Percentiles rank a stretch among this genome's conserved stretches.
These are phyloP conservation scores for Agarophyton chilense DNA, from an alignment of 23 red algal genomes.

Conservation along the genomic window DNA sequence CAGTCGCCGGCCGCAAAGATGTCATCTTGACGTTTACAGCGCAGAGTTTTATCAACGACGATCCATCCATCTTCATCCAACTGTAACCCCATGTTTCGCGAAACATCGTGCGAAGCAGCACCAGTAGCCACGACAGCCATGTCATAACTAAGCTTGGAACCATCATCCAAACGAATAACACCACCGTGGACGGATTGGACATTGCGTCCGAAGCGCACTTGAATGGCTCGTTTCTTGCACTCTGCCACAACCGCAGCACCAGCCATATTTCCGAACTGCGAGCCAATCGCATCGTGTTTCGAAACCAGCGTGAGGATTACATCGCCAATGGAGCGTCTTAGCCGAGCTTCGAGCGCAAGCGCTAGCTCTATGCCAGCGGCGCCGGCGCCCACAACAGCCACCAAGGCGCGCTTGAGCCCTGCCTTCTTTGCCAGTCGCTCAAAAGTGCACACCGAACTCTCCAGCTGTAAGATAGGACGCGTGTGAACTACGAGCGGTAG, in stretches of 20 bases:
- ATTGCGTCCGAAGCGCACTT: conserved; percentile 23
- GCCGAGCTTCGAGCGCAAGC: conserved; percentile 64
- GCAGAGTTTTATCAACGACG: conserved; percentile 37
- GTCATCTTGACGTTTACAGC: neutral
- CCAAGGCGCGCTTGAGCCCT: conserved; percentile 1
- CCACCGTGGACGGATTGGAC: neutral
- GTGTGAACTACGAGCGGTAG: conserved; percentile 51
- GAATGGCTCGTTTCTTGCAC: conserved; percentile 26
- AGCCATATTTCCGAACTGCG: conserved; percentile 17
- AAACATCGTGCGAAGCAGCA: conserved; percentile 45
- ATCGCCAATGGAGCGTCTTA: conserved; percentile 28
- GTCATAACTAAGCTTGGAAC: conserved; percentile 38
- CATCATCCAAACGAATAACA: conserved; percentile 29
- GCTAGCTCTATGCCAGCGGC: conserved; percentile 85
- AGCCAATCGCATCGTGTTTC: neutral
- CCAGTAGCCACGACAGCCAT: conserved; percentile 70
- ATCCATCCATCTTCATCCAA: conserved; percentile 74
- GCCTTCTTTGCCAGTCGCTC: conserved; percentile 21
- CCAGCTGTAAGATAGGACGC: conserved; percentile 57
- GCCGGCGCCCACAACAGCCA: conserved; percentile 73
- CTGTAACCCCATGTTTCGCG: neutral
- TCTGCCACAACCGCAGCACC: conserved; percentile 54
- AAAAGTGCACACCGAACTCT: conserved; percentile 13
- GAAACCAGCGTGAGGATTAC: conserved; percentile 35
- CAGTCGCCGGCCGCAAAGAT: conserved; percentile 90